Evolutionary conservation across 306 rosid species (phyloP).

Genomic region (Trichosanthes cucumerina): DNA sequence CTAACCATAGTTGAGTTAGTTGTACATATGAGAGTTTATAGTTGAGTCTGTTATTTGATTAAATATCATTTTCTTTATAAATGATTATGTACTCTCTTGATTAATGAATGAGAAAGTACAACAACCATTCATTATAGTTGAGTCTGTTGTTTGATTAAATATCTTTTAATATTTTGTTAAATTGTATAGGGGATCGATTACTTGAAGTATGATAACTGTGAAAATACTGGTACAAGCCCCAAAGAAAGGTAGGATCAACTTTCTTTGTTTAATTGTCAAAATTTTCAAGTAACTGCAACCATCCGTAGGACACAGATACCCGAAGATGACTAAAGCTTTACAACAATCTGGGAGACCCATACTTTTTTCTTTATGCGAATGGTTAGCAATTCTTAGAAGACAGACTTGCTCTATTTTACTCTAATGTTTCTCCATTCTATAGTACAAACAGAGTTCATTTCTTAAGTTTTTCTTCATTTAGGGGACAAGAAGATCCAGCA

Average conservation of each 20-base stretch:
- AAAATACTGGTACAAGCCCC: constrained; percentile 37
- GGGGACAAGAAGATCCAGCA: constrained; percentile 72
- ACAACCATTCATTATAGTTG: too few species aligned
- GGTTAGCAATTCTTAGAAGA: constrained; percentile 33
- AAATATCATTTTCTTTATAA: too few species aligned
- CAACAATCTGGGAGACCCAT: constrained; percentile 36
- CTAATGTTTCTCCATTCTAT: not conserved
- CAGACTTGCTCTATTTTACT: not conserved
- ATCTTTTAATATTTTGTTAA: too few species aligned
- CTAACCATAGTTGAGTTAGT: too few species aligned
- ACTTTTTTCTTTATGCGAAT: constrained; percentile 62
- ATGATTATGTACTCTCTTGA: too few species aligned
- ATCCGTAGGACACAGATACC: constrained; percentile 34
- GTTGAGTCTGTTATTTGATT: too few species aligned
- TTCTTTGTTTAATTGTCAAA: not conserved
- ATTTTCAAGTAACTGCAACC: not conserved
- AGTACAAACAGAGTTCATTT: not conserved
- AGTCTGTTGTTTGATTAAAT: too few species aligned
- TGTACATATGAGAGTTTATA: too few species aligned
- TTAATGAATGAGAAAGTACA: too few species aligned
- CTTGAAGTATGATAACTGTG: constrained; percentile 76
- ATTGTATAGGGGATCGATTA: constrained; percentile 52
- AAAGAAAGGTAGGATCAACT: constrained; percentile 34
- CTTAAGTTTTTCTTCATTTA: not conserved
- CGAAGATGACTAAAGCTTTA: constrained; percentile 53